phyloP scores from a whole-genome alignment of 2,329 filamentous ascomycete species.

The Exophiala dermatitidis region DNA sequence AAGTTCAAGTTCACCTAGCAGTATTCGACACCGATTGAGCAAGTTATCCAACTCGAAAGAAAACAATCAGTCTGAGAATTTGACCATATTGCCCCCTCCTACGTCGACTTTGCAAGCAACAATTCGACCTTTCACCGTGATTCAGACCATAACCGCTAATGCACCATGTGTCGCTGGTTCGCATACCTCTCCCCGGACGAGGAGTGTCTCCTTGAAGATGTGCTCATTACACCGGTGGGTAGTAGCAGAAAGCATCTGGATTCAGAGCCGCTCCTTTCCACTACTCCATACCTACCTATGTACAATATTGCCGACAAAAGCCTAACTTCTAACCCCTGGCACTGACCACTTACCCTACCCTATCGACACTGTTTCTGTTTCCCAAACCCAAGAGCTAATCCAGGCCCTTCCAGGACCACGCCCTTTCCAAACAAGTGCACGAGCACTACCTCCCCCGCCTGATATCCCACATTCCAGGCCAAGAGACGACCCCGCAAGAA shows the following conservation, averaged over 20 bases:
- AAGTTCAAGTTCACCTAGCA: no score
- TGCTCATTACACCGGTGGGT: constrained; percentile 40
- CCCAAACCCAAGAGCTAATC: background rate
- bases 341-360: no score
- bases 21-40: no score
- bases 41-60: no score
- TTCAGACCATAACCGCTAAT: background rate
- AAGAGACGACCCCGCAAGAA: constrained; percentile 34
- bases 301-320: background rate
- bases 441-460: constrained; percentile 51
- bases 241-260: background rate
- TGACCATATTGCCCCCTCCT: no score
- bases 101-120: no score
- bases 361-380: background rate
- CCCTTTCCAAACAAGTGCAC: constrained; percentile 42
- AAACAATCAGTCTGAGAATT: no score
- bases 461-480: constrained; percentile 39
- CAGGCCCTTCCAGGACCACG: constrained; percentile 28
- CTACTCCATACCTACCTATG: background rate
- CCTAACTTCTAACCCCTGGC: no score
- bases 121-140: background rate
- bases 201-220: constrained; percentile 49
- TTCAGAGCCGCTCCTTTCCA: background rate
- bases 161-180: constrained; percentile 48
- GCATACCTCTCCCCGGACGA: constrained; percentile 49